Conservation (phyloP, 345 rosid species). For the Durio zibethinus region DNA sequence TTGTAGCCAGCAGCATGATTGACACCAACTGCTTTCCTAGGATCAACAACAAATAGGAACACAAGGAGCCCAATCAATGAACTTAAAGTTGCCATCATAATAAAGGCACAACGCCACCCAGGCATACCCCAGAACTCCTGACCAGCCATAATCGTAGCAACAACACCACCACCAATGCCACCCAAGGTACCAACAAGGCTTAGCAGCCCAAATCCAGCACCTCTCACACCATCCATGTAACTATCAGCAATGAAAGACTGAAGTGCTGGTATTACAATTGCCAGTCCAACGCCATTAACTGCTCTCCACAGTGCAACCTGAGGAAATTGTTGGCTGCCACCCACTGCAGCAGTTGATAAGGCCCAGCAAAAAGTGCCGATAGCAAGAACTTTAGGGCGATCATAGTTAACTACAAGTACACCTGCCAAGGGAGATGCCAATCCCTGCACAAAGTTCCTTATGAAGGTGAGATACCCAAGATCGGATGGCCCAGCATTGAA, state of each 20-base stretch:
- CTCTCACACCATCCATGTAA: slow-evolving; percentile 74
- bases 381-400: slow-evolving; percentile 88
- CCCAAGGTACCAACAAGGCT: slow-evolving; percentile 79
- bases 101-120: slow-evolving; percentile 96
- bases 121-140: slow-evolving; percentile 60
- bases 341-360: slow-evolving; percentile 92
- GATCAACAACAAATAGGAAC: slow-evolving; percentile 65
- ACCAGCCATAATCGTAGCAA: slow-evolving; percentile 95
- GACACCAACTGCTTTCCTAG: slow-evolving; percentile 37
- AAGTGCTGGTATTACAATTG: slow-evolving; percentile 94
- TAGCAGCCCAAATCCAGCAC: slow-evolving; percentile 84
- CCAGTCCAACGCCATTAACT: slow-evolving; percentile 88
- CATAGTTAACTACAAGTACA: slow-evolving; percentile 68
- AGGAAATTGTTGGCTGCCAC: slow-evolving; percentile 61
- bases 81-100: slow-evolving; percentile 81
- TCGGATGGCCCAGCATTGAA: slow-evolving; percentile 91
- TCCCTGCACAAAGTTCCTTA: slow-evolving; percentile 94
- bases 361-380: slow-evolving; percentile 95
- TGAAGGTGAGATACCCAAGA: slow-evolving; percentile 91
- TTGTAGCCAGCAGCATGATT: slow-evolving; percentile 14
- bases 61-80: slow-evolving; percentile 76
- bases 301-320: slow-evolving; percentile 96
- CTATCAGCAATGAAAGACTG: slow-evolving; percentile 98
- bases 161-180: slow-evolving; percentile 95
- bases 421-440: slow-evolving; percentile 87